These are phyloP conservation scores for Penicillium flavigenum DNA, from an alignment of 495 filamentous ascomycete genomes.

Conservation along the genomic window DNA sequence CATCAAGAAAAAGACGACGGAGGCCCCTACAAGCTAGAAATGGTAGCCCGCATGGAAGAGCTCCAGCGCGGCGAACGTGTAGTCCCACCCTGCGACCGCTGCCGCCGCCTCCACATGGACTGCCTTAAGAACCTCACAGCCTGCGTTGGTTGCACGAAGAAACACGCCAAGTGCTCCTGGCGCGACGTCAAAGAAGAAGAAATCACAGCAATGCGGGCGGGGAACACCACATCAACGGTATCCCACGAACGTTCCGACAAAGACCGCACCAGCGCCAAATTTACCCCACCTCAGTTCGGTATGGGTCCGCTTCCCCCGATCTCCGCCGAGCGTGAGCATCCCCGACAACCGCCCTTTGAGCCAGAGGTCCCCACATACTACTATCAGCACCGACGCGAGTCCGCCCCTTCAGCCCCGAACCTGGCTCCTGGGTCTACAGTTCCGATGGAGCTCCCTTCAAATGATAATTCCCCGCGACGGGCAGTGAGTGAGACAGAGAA, in stretches of 20 bases:
- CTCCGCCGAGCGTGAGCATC: conserved; percentile 22
- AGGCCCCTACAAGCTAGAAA: conserved; percentile 62
- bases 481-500: conserved; percentile 45
- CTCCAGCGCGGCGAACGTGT: conserved; percentile 69
- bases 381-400: conserved; percentile 33
- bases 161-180: conserved; percentile 85
- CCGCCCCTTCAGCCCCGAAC: conserved; percentile 32
- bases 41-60: conserved; percentile 73
- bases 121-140: conserved; percentile 83
- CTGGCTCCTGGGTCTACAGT: conserved; percentile 13
- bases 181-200: conserved; percentile 72
- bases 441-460: conserved; percentile 14
- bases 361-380: conserved; percentile 11
- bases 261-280: conserved; percentile 12
- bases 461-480: conserved; percentile 39
- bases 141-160: conserved; percentile 83
- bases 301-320: conserved; percentile 15
- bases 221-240: conserved; percentile 1
- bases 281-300: conserved; percentile 3
- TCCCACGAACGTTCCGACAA: conserved; percentile 26
- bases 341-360: conserved; percentile 9
- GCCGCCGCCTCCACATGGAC: conserved; percentile 73
- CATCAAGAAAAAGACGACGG: conserved; percentile 57
- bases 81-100: conserved; percentile 78
- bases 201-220: conserved; percentile 4